Percentiles rank a stretch among this genome's conserved stretches.
Conservation (phyloP, 305 asterid genomes). For the Plantago rigida region DNA sequence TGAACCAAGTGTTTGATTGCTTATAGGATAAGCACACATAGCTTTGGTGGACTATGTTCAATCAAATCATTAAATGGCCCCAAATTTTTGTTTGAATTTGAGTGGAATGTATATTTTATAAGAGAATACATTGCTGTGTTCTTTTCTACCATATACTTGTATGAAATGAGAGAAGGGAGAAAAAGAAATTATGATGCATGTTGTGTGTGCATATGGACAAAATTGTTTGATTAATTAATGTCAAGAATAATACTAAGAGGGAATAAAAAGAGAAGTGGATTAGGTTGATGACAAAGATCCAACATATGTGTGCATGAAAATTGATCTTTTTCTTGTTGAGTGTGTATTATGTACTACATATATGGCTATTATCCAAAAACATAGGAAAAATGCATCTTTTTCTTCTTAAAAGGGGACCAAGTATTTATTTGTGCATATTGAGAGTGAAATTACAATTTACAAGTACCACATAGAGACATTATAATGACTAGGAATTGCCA, state of each 20-base stretch:
- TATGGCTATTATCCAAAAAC: conserved; percentile 25
- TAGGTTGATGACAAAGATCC: conserved; percentile 29
- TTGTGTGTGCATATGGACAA: neutral
- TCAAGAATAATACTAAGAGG: neutral
- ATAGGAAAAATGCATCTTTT: conserved; percentile 1
- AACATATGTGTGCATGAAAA: conserved; percentile 1
- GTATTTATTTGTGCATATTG: conserved; percentile 6
- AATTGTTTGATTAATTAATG: neutral
- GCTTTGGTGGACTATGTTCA: conserved; percentile 18
- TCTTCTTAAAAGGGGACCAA: conserved; percentile 1
- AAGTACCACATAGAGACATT: neutral
- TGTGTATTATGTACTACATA: neutral
- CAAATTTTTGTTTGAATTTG: neutral
- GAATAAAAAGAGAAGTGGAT: conserved; percentile 17
- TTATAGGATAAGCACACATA: conserved; percentile 18
- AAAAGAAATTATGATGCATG: neutral
- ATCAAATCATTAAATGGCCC: conserved; percentile 22
- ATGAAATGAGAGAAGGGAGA: neutral
- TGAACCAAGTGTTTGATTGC: conserved; percentile 21
- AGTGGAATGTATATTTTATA: conserved; percentile 1
- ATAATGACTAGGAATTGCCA: neutral
- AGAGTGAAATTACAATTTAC: neutral
- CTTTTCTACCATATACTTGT: neutral
- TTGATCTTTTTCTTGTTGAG: neutral
- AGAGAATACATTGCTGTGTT: neutral